Conservation (phyloP, 1,139 yeast genomes). For the Pichia sp. region DNA sequence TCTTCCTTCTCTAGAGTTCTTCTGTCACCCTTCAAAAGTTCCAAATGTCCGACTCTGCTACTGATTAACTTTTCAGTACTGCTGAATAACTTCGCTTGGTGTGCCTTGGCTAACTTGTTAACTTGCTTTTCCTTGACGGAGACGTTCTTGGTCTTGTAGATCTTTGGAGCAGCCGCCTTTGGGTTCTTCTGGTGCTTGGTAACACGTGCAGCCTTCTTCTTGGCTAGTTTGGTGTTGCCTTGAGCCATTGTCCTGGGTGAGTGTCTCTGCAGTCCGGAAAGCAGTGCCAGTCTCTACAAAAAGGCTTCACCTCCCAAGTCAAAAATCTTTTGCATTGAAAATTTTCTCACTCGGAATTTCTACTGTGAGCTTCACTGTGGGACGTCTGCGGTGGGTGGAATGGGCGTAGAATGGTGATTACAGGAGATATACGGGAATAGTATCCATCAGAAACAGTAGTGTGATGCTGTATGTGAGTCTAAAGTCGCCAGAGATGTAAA, state of each 20-base stretch:
- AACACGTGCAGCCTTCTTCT: slow-evolving; percentile 49
- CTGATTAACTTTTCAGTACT: slow-evolving; percentile 86
- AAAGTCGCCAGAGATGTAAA: too few relatives aligned
- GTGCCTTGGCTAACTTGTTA: slow-evolving; percentile 56
- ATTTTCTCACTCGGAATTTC: too few relatives aligned
- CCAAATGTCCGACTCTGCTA: slow-evolving; percentile 93
- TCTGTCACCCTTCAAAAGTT: slow-evolving; percentile 88
- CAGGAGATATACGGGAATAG: too few relatives aligned
- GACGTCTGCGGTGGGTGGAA: too few relatives aligned
- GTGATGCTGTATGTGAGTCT: too few relatives aligned
- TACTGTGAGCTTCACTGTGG: too few relatives aligned
- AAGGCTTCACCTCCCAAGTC: too few relatives aligned
- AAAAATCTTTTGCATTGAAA: too few relatives aligned
- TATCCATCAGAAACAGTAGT: too few relatives aligned
- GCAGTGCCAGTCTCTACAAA: not conserved
- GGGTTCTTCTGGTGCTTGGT: slow-evolving; percentile 58
- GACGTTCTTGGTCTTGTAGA: slow-evolving; percentile 63
- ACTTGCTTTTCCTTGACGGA: slow-evolving; percentile 43
- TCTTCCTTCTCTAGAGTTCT: slow-evolving; percentile 66
- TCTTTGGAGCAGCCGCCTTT: slow-evolving; percentile 73
- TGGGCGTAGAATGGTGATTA: too few relatives aligned
- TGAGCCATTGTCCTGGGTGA: slow-evolving; percentile 61
- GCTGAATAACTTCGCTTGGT: slow-evolving; percentile 28
- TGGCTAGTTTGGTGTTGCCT: slow-evolving; percentile 47
- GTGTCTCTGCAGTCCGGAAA: too few relatives aligned